phyloP scores from a whole-genome alignment of 257 asterid genomes.

The Penstemon barbatus region DNA sequence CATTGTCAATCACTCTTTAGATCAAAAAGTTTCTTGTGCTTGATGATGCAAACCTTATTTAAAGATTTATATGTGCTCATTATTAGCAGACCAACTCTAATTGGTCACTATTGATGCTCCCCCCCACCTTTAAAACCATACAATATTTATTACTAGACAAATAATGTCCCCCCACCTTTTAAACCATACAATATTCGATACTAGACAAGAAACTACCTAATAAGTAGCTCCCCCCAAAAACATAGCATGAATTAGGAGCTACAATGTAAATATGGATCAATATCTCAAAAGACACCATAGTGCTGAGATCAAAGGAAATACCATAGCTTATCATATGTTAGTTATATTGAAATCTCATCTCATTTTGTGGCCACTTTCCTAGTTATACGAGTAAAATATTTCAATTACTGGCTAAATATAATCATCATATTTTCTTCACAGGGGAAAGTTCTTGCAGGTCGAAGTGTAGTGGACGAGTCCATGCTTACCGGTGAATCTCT shows the following conservation, averaged over 20 bases:
- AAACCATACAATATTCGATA: too few relatives aligned
- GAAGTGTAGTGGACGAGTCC: conserved; percentile 99
- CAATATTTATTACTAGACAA: too few relatives aligned
- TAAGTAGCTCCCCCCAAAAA: too few relatives aligned
- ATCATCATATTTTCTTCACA: conserved; percentile 40
- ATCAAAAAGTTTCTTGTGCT: conserved; percentile 12
- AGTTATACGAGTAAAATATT: conserved; percentile 19
- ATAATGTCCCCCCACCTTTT: too few relatives aligned
- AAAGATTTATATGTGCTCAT: conserved; percentile 13
- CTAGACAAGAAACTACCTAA: too few relatives aligned
- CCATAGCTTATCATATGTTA: conserved; percentile 8
- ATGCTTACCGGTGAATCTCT: conserved; percentile 99
- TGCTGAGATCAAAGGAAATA: conserved; percentile 18
- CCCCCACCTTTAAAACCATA: background rate
- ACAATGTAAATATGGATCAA: conserved; percentile 5
- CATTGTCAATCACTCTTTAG: background rate
- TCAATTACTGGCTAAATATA: conserved; percentile 30
- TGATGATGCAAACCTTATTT: background rate
- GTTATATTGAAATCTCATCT: conserved; percentile 4
- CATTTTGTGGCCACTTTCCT: conserved; percentile 24
- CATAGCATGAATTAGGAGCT: background rate
- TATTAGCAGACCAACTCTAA: background rate
- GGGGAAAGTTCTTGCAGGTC: conserved; percentile 91
- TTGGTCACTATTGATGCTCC: background rate
- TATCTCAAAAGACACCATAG: background rate